Evolutionary conservation across 208 protist species (phyloP).

Genomic region (Naegleria fowleri): DNA sequence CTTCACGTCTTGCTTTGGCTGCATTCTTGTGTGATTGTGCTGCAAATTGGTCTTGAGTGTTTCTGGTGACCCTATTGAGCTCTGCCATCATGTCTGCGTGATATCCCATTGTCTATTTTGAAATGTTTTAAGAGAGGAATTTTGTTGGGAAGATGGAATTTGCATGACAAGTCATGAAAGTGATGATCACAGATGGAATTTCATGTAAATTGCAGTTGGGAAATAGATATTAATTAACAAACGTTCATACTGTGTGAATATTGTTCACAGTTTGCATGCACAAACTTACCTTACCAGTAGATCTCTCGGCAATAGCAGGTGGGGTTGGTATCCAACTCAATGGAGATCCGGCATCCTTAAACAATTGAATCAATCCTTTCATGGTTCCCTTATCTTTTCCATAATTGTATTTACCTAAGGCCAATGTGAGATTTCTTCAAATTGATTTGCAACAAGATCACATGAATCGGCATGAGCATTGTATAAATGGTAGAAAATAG

Average conservation of each 20-base stretch:
- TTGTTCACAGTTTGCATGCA: no score
- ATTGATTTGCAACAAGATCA: no score
- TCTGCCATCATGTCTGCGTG: constrained; percentile 72
- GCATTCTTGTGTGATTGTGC: constrained; percentile 62
- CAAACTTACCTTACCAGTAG: constrained; percentile 55
- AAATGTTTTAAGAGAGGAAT: no score
- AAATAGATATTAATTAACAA: no score
- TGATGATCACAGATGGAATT: no score
- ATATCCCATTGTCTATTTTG: constrained; percentile 71
- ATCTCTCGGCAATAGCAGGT: constrained; percentile 58
- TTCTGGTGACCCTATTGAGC: constrained; percentile 59
- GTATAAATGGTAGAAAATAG: no score
- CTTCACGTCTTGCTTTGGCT: constrained; percentile 53
- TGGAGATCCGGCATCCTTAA: constrained; percentile 61
- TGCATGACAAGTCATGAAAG: no score
- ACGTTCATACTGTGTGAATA: no score
- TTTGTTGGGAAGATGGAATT: no score
- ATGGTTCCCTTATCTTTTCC: constrained; percentile 44
- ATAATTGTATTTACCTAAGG: constrained; percentile 48
- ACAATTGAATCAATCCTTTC: constrained; percentile 45
- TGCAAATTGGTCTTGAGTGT: constrained; percentile 64
- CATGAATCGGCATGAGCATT: no score
- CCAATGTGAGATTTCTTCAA: constrained; percentile 49
- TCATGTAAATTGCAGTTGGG: no score
- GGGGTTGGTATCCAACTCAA: constrained; percentile 58